Conservation (phyloP, 1,139 yeast genomes). For the Candida sp. region DNA sequence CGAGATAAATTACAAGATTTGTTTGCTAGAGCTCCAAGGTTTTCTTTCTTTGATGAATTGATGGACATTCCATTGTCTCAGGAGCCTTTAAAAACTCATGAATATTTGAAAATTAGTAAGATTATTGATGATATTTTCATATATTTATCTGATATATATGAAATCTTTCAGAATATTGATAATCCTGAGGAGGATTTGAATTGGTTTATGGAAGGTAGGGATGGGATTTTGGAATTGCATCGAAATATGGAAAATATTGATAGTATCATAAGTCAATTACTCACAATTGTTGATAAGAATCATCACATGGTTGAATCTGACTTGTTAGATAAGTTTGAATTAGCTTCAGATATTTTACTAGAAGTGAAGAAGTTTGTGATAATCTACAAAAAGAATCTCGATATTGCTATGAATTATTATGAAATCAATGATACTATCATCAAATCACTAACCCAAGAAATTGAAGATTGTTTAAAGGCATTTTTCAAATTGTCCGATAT, state of each 20-base stretch:
- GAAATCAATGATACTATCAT: conserved; percentile 56
- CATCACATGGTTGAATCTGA: conserved; percentile 8
- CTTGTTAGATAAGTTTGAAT: conserved; percentile 24
- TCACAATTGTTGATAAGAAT: conserved; percentile 25
- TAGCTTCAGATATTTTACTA: conserved; percentile 35
- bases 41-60: conserved; percentile 32
- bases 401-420: conserved; percentile 52
- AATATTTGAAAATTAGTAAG: conserved; percentile 26
- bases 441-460: conserved; percentile 47
- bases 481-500: conserved; percentile 38
- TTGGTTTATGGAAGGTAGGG: conserved; percentile 50
- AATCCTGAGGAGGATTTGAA: conserved; percentile 16
- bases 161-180: conserved; percentile 13
- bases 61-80: conserved; percentile 17
- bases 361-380: conserved; percentile 36
- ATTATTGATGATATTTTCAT: conserved; percentile 28
- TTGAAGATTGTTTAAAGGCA: conserved; percentile 41
- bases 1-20: background rate
- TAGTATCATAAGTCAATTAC: conserved; percentile 39
- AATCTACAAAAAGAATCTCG: conserved; percentile 42
- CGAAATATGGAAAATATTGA: conserved; percentile 45
- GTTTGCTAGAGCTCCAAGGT: conserved; percentile 15
- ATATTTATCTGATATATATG: conserved; percentile 20
- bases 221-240: conserved; percentile 34
- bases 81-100: conserved; percentile 23